phyloP scores from a whole-genome alignment of 148 eudicot species.

The Rheum nobile region DNA sequence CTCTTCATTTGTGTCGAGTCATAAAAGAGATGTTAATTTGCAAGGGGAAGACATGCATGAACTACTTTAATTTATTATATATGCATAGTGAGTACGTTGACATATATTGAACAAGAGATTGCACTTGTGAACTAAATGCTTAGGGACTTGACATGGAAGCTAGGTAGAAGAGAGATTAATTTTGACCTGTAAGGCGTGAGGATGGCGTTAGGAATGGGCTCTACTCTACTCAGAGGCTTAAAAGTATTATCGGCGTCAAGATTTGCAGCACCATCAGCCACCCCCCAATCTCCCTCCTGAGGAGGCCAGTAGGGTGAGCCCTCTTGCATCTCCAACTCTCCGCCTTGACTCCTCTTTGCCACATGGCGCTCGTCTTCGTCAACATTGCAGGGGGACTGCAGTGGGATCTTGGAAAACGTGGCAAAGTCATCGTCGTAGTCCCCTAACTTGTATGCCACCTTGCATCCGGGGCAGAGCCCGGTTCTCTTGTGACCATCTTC shows the following conservation, averaged over 20 bases:
- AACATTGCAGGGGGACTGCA: slow-evolving; percentile 46
- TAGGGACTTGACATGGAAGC: too few relatives aligned
- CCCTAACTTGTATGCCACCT: slow-evolving; percentile 51
- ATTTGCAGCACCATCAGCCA: background rate
- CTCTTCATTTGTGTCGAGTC: too few relatives aligned
- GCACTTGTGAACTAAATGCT: too few relatives aligned
- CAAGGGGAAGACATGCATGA: too few relatives aligned
- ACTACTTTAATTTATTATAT: too few relatives aligned
- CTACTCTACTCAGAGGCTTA: background rate
- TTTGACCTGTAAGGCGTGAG: background rate
- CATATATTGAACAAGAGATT: too few relatives aligned
- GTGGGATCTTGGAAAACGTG: slow-evolving; percentile 33
- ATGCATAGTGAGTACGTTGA: too few relatives aligned
- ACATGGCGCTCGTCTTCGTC: slow-evolving; percentile 19
- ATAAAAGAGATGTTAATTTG: too few relatives aligned
- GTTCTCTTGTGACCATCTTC: slow-evolving; percentile 58
- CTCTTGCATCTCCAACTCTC: slow-evolving; percentile 63
- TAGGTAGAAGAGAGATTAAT: background rate
- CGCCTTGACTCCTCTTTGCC: slow-evolving; percentile 46
- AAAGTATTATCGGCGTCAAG: background rate
- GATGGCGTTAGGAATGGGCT: background rate
- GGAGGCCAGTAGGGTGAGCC: slow-evolving; percentile 79
- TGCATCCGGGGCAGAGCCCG: slow-evolving; percentile 84
- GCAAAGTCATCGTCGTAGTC: slow-evolving; percentile 45
- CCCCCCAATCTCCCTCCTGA: slow-evolving; percentile 20